phyloP scores from a whole-genome alignment of 306 rosid genomes.

The Cercis canadensis region DNA sequence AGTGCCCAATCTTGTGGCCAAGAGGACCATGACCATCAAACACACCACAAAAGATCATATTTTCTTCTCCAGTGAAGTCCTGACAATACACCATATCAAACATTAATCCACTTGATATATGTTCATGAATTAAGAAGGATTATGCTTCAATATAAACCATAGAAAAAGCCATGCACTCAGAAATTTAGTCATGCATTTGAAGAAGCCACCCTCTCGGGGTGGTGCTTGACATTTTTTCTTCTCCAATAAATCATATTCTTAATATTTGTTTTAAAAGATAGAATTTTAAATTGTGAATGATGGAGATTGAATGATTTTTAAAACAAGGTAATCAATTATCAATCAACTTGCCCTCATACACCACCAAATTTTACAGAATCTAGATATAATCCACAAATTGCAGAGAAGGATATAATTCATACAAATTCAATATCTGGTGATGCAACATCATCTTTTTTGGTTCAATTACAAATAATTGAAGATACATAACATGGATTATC shows the following conservation, averaged over 20 bases:
- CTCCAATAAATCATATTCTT: too few relatives aligned
- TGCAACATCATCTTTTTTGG: neutral
- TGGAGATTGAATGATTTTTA: too few relatives aligned
- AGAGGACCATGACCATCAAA: constrained; percentile 96
- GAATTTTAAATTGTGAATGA: too few relatives aligned
- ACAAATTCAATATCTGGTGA: constrained; percentile 3
- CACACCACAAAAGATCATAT: constrained; percentile 76
- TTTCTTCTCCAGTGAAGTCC: constrained; percentile 73
- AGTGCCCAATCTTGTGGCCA: constrained; percentile 78
- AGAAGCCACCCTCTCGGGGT: too few relatives aligned
- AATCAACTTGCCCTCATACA: constrained; percentile 1
- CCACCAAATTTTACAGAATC: constrained; percentile 10
- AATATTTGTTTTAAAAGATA: too few relatives aligned
- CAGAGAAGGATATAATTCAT: constrained; percentile 21
- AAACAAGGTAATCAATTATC: neutral
- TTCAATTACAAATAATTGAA: too few relatives aligned
- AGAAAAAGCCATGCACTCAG: too few relatives aligned
- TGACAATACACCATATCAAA: constrained; percentile 35
- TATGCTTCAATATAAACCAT: neutral
- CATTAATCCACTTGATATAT: constrained; percentile 26
- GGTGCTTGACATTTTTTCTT: too few relatives aligned
- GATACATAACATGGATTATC: constrained; percentile 22
- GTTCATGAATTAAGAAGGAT: constrained; percentile 19
- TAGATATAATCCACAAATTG: constrained; percentile 1
- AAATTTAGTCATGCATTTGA: too few relatives aligned